Conservation (phyloP, 2,329 filamentous ascomycete species). For the Sphaerulina populicola region DNA sequence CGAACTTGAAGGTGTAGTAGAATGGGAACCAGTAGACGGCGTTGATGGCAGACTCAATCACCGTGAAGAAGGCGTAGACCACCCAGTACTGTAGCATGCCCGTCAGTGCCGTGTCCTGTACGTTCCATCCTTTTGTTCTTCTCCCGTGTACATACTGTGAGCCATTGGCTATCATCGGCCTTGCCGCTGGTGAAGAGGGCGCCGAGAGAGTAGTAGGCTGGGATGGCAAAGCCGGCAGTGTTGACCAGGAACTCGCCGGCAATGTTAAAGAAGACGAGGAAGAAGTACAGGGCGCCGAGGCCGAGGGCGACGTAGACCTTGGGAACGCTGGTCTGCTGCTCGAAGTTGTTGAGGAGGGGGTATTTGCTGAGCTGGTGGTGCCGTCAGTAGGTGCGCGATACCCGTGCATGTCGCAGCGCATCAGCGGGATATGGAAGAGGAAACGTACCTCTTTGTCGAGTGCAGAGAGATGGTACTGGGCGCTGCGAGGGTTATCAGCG, state of each 20-base stretch:
- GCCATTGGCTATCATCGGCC: conserved; percentile 73
- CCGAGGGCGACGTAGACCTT: conserved; percentile 80
- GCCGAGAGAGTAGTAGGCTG: conserved; percentile 73
- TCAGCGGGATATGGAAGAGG: neutral
- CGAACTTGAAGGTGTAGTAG: conserved; percentile 99
- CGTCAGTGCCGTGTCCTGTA: conserved; percentile 13
- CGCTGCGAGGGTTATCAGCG: conserved; percentile 21
- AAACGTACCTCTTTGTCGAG: conserved; percentile 68
- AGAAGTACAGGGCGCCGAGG: conserved; percentile 70
- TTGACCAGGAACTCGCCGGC: conserved; percentile 83
- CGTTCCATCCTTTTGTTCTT: neutral
- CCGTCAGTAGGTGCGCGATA: neutral
- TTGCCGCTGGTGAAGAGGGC: conserved; percentile 66
- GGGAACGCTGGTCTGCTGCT: conserved; percentile 73
- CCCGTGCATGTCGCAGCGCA: neutral
- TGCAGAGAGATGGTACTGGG: conserved; percentile 57
- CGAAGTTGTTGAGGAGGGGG: conserved; percentile 71
- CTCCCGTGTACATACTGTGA: conserved; percentile 42
- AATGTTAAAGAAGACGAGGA: conserved; percentile 88
- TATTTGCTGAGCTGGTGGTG: conserved; percentile 68
- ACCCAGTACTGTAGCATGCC: conserved; percentile 62
- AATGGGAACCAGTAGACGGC: conserved; percentile 93
- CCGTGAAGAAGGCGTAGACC: conserved; percentile 72
- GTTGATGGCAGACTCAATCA: conserved; percentile 72
- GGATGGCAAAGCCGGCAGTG: conserved; percentile 72